These are phyloP conservation scores for Globisporangium abappressorium DNA, from an alignment of 352 stramenopile genomes.

Conservation along the genomic window DNA sequence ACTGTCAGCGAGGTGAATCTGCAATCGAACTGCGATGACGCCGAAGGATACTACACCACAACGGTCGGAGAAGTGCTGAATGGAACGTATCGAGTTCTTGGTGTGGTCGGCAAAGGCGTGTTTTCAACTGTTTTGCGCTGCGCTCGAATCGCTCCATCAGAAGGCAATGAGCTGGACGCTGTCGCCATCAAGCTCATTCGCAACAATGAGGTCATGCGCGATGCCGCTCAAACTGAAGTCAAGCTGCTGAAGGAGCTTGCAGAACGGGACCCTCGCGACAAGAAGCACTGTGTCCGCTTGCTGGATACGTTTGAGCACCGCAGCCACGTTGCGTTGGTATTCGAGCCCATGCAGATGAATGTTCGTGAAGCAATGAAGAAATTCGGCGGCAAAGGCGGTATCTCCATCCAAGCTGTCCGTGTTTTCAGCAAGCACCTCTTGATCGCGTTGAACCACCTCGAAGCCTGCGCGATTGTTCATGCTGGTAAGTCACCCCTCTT, in stretches of 20 bases:
- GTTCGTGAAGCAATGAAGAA: conserved; percentile 91
- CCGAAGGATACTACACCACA: conserved; percentile 97
- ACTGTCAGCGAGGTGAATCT: conserved; percentile 40
- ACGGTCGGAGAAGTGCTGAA: conserved; percentile 93
- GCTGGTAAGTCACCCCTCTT: conserved; percentile 53
- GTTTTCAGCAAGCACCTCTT: conserved; percentile 82
- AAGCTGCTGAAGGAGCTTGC: conserved; percentile 76
- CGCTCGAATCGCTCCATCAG: conserved; percentile 43
- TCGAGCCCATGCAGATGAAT: conserved; percentile 98
- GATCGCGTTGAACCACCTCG: conserved; percentile 73
- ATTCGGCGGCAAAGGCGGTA: conserved; percentile 80
- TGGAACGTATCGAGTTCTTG: conserved; percentile 91
- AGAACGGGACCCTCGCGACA: conserved; percentile 64
- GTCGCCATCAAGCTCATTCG: conserved; percentile 91
- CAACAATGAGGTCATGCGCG: conserved; percentile 98
- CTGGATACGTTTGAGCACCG: conserved; percentile 88
- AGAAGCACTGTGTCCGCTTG: conserved; percentile 85
- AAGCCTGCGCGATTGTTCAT: conserved; percentile 89
- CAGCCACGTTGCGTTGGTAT: conserved; percentile 96
- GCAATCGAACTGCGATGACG: conserved; percentile 94
- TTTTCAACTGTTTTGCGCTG: conserved; percentile 98
- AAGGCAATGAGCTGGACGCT: conserved; percentile 20
- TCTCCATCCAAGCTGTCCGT: conserved; percentile 82
- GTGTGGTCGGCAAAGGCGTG: conserved; percentile 95
- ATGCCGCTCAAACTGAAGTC: conserved; percentile 90